Conservation (phyloP, 2,329 filamentous ascomycete genomes). For the Fusarium penzigii region DNA sequence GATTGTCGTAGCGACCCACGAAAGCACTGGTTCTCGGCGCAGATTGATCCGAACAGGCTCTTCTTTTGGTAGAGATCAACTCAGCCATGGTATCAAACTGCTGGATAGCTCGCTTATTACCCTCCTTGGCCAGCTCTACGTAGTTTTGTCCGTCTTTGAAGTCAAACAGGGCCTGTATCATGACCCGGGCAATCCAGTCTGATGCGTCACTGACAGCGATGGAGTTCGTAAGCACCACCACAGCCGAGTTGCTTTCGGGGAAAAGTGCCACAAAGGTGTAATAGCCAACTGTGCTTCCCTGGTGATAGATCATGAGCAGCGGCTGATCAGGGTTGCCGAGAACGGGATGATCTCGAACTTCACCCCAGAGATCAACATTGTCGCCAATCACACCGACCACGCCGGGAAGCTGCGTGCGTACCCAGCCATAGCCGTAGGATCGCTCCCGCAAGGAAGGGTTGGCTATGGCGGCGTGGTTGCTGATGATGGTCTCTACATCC, state of each 20-base stretch:
- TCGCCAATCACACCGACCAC: background rate
- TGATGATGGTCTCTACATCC: background rate
- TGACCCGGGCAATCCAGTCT: conserved; percentile 12
- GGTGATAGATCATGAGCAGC: conserved; percentile 9
- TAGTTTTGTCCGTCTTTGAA: background rate
- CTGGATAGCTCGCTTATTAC: background rate
- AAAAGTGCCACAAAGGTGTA: conserved; percentile 8
- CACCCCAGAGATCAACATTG: background rate
- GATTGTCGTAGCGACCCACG: background rate
- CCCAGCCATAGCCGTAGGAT: conserved; percentile 7
- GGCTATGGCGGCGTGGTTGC: background rate
- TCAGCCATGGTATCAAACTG: background rate
- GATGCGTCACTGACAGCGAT: conserved; percentile 8
- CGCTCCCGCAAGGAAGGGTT: conserved; percentile 4
- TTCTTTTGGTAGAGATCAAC: background rate
- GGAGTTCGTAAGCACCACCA: conserved; percentile 13
- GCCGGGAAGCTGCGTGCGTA: conserved; percentile 1
- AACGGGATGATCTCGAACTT: background rate
- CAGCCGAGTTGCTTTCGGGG: conserved; percentile 9
- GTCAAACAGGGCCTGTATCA: conserved; percentile 5
- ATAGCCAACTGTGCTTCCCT: conserved; percentile 2
- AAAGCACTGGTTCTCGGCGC: background rate
- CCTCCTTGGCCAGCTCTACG: background rate
- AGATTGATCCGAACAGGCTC: background rate
- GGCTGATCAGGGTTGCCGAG: background rate